Base-by-base conservation (phyloP, 495 filamentous ascomycete species). In the Lophium mytilinum region DNA sequence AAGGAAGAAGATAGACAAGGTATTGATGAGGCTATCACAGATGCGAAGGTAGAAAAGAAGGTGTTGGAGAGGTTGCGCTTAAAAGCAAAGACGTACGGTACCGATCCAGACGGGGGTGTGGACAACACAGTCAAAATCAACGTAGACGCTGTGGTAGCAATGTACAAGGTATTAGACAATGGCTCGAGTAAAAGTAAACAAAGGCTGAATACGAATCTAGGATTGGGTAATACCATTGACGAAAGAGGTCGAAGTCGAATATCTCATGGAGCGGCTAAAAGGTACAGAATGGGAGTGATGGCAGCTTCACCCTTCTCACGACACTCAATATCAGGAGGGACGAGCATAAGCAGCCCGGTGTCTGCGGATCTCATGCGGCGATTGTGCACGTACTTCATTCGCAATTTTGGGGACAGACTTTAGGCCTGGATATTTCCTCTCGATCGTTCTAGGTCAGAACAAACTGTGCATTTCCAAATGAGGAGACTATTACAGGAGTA, bases 211-310 rank as follows among this genome's bases (percentile, higher is more conserved):
- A 11, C 8, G 15, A 48, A 48, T 30, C 21, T 50, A 84, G 81
- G 84, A 95, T 68, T 89, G 85, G 70, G 90, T 99, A 52, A 99
- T 99, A 55, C 94, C 94, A 1, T 71, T 97, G 68, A 99, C 94
- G 24, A 99, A 97, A 71, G 84, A 90, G 58, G 91, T 99, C 33
- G 94, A 99, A 75, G 88, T 97, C 17, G 91, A 97, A 66, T 99
- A 99, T 65, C 76, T 99, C 41, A 94, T 97, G 86, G 89, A 96
- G 70, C 81, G 93, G 53, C 76, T 99, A 35, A 82, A 85, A 64
- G 80, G 80, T 14, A 85, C 83, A 9, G 61, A 81, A 68, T 86
- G 83, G 81, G 76, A 80, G 65, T 82, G 64, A 64, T 19, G 36
- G 35, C 15, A 30, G 8, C 6, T 15, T 41, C n/a, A 24, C n/a